Evolutionary conservation across 1,139 yeast genomes (phyloP), one percentile per base, ranked within the genome.

Genomic region (Kodamaea sp.): DNA sequence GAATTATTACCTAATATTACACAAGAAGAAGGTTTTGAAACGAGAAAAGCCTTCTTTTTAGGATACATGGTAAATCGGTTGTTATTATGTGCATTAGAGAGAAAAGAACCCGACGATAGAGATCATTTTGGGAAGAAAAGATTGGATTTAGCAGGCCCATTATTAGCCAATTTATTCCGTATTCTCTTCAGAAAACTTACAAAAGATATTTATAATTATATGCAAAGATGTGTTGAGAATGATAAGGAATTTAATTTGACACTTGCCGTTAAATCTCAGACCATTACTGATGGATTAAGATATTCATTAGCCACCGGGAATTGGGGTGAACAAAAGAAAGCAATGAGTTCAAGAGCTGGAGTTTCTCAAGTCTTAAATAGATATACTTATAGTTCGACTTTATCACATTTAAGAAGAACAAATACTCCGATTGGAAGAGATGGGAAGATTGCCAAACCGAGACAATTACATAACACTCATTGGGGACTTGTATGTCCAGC

Each of bases 401-500:
- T 92, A 55, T 92, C 98, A 41, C 98, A 94, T 74, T 83, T 94
- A 68, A 81, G 98, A 70, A 86, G 99, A 78, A 94, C 98, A 6
- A 94, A 94, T 60, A 94, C 99, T 3, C 97, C 97, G 35, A 92
- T 92, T 63, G 98, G 98, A 45, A 84, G 97, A 73, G 98, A 92
- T 66, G 97, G 97, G 72, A 92, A 92, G 66, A 78, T 92, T 53
- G 97, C 97, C 38, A 89, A 92, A 57, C 98, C 98, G 38, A 90
- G 99, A 73, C 98, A 94, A 68, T 77, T 92, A 57, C 99, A 94
- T 69, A 94, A 94, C 62, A 92, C 98, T 24, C 99, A 94, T 70
- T 94, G 98, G 98, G 99, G 99, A 57, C 78, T 92, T 57, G 98
- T 92, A 32, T 92, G 99, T 67, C 98, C 99, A 34, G 98, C 99